Evolutionary conservation across 2,329 filamentous ascomycete genomes (phyloP).

Genomic region (Neonectria neomacrospora): DNA sequence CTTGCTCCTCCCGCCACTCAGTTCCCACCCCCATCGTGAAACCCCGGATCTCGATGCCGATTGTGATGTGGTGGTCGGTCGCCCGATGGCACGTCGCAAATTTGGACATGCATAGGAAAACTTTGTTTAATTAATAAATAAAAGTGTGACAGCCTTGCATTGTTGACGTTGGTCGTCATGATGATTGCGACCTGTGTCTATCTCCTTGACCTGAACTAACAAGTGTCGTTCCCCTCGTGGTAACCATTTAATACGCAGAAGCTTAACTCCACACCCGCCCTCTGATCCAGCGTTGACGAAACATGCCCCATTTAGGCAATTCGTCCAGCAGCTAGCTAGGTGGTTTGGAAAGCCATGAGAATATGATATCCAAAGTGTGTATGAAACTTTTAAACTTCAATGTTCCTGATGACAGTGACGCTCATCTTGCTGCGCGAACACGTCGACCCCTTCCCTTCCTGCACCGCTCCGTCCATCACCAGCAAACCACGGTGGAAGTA

Average conservation of each 20-base stretch:
- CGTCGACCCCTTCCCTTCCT: constrained; percentile 1
- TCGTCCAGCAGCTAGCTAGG: neutral
- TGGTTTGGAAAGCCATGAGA: neutral
- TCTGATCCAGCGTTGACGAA: neutral
- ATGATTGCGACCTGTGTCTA: constrained; percentile 24
- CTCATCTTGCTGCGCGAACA: neutral
- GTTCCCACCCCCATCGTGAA: constrained; percentile 2
- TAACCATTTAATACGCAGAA: neutral
- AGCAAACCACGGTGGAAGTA: neutral
- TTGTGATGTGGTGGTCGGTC: constrained; percentile 13
- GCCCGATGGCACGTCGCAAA: constrained; percentile 7
- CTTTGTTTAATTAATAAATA: neutral
- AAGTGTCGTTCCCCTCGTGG: neutral
- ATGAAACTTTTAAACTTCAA: neutral
- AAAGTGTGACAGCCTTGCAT: constrained; percentile 31
- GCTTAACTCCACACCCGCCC: neutral
- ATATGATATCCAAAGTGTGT: neutral
- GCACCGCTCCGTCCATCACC: neutral
- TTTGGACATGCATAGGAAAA: neutral
- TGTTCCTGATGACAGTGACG: neutral
- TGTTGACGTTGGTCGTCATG: constrained; percentile 31
- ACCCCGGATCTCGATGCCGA: constrained; percentile 38
- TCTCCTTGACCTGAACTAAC: constrained; percentile 4
- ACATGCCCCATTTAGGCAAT: neutral
- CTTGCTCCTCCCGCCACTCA: neutral